Conservation (phyloP, 75 land plant species). For the Cryptomeria japonica region DNA sequence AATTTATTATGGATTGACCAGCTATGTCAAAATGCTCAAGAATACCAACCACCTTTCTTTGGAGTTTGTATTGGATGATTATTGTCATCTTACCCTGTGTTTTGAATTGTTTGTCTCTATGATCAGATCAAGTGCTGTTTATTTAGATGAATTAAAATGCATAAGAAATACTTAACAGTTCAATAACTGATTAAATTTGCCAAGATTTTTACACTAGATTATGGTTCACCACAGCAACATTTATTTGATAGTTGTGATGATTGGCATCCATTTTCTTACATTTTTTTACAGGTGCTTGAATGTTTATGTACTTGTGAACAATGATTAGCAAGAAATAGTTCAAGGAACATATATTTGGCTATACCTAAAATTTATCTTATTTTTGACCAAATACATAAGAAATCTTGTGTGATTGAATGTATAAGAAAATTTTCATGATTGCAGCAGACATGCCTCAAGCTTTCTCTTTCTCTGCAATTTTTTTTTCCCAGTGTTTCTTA, state of each 20-base stretch:
- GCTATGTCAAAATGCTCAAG: not conserved
- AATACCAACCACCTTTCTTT: not conserved
- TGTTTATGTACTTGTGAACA: not conserved
- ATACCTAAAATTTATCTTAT: not conserved
- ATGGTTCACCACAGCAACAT: not conserved
- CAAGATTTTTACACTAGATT: not conserved
- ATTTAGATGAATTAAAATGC: not conserved
- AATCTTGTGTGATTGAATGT: not conserved
- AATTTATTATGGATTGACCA: not conserved
- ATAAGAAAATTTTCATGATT: not conserved
- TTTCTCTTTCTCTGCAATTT: not conserved
- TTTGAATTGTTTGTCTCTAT: not conserved
- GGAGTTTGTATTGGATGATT: not conserved
- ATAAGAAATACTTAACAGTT: not conserved
- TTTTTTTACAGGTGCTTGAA: not conserved
- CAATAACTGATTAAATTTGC: not conserved
- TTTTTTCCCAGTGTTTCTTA: not conserved
- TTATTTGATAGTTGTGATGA: not conserved
- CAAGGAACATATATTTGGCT: not conserved
- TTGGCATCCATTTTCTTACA: not conserved
- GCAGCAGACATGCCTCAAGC: not conserved
- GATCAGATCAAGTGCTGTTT: not conserved
- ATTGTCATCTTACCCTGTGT: not conserved
- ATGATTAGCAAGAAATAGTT: not conserved
- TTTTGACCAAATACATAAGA: not conserved